Evolutionary conservation across 305 asterid species (phyloP).

Genomic region (Caryopteris hybrid): DNA sequence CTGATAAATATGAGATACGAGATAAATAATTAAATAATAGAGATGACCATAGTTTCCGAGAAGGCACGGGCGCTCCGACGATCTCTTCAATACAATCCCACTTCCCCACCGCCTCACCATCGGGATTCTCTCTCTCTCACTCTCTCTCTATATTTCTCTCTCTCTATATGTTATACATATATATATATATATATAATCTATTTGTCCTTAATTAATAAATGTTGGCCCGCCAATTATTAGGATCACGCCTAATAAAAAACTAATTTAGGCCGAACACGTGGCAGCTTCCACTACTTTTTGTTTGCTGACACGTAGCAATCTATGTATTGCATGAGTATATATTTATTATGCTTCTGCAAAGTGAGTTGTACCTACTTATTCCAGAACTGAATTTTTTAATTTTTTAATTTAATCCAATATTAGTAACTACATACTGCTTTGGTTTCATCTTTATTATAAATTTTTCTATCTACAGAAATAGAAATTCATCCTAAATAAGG

Average conservation of each 20-base stretch:
- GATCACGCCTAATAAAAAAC: not conserved
- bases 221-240: constrained; percentile 11
- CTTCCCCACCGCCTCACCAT: constrained; percentile 20
- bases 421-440: no score
- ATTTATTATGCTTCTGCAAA: no score
- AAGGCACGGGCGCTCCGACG: constrained; percentile 60
- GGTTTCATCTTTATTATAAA: no score
- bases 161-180: no score
- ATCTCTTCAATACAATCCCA: constrained; percentile 48
- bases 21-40: not conserved
- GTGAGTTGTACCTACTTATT: no score
- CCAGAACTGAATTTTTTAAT: no score
- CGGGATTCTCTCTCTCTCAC: not conserved
- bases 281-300: not conserved
- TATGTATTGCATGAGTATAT: no score
- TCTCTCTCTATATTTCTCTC: not conserved
- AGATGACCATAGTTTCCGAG: constrained; percentile 27
- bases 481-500: no score
- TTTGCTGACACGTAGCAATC: not conserved
- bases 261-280: constrained; percentile 2
- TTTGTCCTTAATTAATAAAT: not conserved
- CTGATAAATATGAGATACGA: no score
- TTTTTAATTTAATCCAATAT: no score
- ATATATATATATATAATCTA: no score
- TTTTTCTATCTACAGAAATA: no score